A percentile compares a stretch with the other conserved stretches of the same genome.
These are phyloP conservation scores for Breviolum minutum DNA, from an alignment of 73 alveolate genomes.

Conservation along the genomic window DNA sequence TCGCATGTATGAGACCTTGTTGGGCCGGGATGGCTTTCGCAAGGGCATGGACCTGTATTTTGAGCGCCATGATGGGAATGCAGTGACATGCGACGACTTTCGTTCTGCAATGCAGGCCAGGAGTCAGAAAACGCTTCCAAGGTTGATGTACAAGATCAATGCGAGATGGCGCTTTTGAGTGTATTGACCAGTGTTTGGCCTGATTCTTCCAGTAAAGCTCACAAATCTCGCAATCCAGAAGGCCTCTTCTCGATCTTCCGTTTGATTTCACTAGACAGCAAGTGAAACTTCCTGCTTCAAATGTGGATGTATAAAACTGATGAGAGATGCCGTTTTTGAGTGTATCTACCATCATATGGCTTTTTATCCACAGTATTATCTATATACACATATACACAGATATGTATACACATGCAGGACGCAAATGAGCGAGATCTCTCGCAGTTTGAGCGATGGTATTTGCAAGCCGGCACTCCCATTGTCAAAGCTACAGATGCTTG, in stretches of 20 bases:
- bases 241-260: too few relatives aligned
- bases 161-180: too few relatives aligned
- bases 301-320: too few relatives aligned
- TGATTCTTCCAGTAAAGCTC: too few relatives aligned
- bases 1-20: conserved; percentile 95
- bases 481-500: conserved; percentile 29
- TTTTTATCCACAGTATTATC: too few relatives aligned
- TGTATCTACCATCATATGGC: too few relatives aligned
- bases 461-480: conserved; percentile 88
- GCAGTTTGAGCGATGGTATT: conserved; percentile 92
- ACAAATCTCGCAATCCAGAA: too few relatives aligned
- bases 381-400: too few relatives aligned
- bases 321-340: too few relatives aligned
- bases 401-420: not conserved
- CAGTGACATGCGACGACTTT: conserved; percentile 94
- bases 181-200: too few relatives aligned
- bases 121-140: not conserved
- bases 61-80: conserved; percentile 76
- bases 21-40: conserved; percentile 88
- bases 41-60: conserved; percentile 85
- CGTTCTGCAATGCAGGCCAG: conserved; percentile 85
- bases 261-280: too few relatives aligned
- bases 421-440: conserved; percentile 60
- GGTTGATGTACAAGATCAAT: not conserved
- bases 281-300: too few relatives aligned